Conservation (phyloP, 2,329 filamentous ascomycete species). For the Aspergillus aculeatinus region DNA sequence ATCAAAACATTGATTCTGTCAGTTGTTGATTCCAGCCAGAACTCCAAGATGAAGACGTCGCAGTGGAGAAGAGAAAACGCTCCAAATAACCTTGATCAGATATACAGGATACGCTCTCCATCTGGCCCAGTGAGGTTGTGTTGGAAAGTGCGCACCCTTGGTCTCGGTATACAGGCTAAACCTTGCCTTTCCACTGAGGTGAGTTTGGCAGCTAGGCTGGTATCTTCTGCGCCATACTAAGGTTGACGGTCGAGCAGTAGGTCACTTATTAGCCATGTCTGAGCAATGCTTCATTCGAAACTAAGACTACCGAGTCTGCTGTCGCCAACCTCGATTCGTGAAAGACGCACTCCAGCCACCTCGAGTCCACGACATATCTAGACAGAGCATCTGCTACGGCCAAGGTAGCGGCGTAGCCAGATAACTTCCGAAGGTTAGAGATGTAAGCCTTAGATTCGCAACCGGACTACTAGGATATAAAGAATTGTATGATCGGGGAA, state of each 20-base stretch:
- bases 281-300: not conserved
- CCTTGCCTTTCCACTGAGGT: not conserved
- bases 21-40: not conserved
- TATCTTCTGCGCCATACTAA: not conserved
- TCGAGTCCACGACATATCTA: too few species aligned
- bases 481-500: too few species aligned
- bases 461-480: not conserved
- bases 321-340: too few species aligned
- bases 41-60: not conserved
- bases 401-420: too few species aligned
- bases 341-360: too few species aligned
- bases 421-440: too few species aligned
- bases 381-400: too few species aligned
- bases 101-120: not conserved
- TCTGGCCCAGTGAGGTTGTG: not conserved
- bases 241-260: not conserved
- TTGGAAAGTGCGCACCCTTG: not conserved
- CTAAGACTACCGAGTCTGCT: not conserved
- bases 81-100: too few species aligned
- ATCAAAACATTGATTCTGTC: not conserved
- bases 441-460: not conserved
- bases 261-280: not conserved
- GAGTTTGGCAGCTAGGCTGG: not conserved
- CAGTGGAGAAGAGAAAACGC: not conserved
- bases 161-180: not conserved